A percentile compares a stretch with the other conserved stretches of the same genome.
Evolutionary conservation across 2,329 filamentous ascomycete species (phyloP).

Genomic region (Fusarium sp.): DNA sequence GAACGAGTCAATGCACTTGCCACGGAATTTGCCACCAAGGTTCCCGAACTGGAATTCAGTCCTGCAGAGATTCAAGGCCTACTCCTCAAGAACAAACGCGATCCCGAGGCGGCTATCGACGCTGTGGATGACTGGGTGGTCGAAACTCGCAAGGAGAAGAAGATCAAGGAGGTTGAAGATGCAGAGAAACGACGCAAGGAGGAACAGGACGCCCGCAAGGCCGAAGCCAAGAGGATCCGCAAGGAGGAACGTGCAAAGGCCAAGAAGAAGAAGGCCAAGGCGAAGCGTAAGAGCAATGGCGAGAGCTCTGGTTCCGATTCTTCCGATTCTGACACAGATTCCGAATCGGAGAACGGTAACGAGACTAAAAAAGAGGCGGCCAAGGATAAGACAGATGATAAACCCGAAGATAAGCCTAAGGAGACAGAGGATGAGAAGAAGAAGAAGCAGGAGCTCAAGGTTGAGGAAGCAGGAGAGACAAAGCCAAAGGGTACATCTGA

Average conservation of each 20-base stretch:
- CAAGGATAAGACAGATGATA: slow-evolving; percentile 24
- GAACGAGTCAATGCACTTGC: slow-evolving; percentile 64
- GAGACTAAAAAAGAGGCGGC: slow-evolving; percentile 38
- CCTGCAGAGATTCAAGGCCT: slow-evolving; percentile 74
- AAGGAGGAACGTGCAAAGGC: slow-evolving; percentile 47
- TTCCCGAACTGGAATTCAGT: slow-evolving; percentile 71
- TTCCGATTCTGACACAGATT: slow-evolving; percentile 44
- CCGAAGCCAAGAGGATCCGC: slow-evolving; percentile 50
- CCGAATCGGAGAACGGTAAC: slow-evolving; percentile 44
- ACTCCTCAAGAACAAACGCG: slow-evolving; percentile 69
- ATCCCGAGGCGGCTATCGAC: slow-evolving; percentile 64
- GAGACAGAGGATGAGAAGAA: slow-evolving; percentile 8
- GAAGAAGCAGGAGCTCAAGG: slow-evolving; percentile 25
- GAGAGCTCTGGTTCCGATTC: slow-evolving; percentile 43
- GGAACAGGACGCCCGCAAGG: slow-evolving; percentile 52
- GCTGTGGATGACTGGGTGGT: slow-evolving; percentile 65
- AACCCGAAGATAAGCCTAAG: slow-evolving; percentile 5
- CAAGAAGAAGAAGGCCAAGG: slow-evolving; percentile 46
- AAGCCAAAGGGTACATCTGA: slow-evolving; percentile 52
- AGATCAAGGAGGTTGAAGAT: slow-evolving; percentile 61
- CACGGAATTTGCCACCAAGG: slow-evolving; percentile 62
- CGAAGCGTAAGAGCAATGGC: slow-evolving; percentile 41
- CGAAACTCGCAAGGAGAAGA: slow-evolving; percentile 65
- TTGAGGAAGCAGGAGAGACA: slow-evolving; percentile 20
- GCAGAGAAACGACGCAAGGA: slow-evolving; percentile 59